A percentile compares a stretch with the other conserved stretches of the same genome.
phyloP scores from a whole-genome alignment of 2,329 filamentous ascomycete species.

The Hypoxylon sp. region DNA sequence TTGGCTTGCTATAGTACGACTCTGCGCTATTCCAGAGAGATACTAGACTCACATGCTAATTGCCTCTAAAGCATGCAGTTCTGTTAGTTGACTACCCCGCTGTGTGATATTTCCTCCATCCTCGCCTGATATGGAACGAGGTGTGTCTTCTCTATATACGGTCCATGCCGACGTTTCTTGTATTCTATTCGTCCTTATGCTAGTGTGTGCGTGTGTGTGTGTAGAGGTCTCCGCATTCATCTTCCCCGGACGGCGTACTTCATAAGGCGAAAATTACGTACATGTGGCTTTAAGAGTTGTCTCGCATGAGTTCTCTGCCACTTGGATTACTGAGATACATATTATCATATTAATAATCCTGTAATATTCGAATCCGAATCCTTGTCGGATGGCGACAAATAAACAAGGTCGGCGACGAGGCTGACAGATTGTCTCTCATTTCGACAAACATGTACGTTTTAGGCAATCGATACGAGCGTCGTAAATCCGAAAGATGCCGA shows the following conservation, averaged over 20 bases:
- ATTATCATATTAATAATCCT: constrained; percentile 8
- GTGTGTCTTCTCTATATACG: constrained; percentile 22
- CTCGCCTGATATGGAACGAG: constrained; percentile 34
- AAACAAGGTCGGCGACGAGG: constrained; percentile 15
- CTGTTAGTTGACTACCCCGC: constrained; percentile 22
- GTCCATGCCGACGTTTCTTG: constrained; percentile 12
- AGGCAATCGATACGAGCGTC: constrained; percentile 14
- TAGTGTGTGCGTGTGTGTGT: constrained; percentile 5
- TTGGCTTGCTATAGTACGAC: constrained; percentile 21
- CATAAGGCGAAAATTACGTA: constrained; percentile 26
- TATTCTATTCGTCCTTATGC: constrained; percentile 13
- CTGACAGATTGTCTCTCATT: constrained; percentile 18
- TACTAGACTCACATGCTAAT: constrained; percentile 32
- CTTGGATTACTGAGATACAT: constrained; percentile 7
- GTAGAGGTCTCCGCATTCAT: constrained; percentile 7
- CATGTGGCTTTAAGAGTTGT: constrained; percentile 3
- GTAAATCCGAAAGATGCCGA: constrained; percentile 4
- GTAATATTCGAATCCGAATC: not conserved
- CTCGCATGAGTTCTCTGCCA: constrained; percentile 13
- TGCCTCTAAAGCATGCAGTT: constrained; percentile 12
- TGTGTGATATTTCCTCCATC: constrained; percentile 8
- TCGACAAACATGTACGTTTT: constrained; percentile 19
- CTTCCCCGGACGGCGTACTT: constrained; percentile 22
- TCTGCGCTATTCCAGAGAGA: constrained; percentile 26
- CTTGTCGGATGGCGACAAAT: constrained; percentile 7